Evolutionary conservation across 371 early-diverging fungal genomes (phyloP).

Genomic region (Smittium mucronatum): DNA sequence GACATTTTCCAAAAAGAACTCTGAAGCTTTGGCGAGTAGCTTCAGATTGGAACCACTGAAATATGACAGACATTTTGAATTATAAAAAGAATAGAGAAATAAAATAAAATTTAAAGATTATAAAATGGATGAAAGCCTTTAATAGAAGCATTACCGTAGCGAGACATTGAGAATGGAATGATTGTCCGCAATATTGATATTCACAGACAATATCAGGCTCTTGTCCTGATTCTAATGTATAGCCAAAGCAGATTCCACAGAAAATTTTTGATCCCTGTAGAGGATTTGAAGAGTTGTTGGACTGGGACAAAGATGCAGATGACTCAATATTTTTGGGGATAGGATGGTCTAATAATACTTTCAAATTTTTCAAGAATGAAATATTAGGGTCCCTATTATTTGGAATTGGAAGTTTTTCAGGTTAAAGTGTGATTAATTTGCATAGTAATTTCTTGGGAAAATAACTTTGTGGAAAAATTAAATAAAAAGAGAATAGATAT

Average conservation of each 20-base stretch:
- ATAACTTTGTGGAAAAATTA: too few relatives aligned
- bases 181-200: neutral
- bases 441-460: too few relatives aligned
- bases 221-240: neutral
- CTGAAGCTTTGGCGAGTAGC: constrained; percentile 1
- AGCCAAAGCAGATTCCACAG: constrained; percentile 6
- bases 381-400: neutral
- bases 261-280: neutral
- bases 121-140: neutral
- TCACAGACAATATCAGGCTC: neutral
- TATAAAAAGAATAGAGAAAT: neutral
- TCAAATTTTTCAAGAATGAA: neutral
- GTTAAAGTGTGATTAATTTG: too few relatives aligned
- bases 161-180: neutral
- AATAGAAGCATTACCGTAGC: neutral
- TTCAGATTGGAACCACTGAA: neutral
- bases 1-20: constrained; percentile 6
- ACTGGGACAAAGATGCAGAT: neutral
- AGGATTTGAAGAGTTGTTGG: neutral
- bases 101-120: neutral
- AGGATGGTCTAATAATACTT: neutral
- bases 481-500: too few relatives aligned
- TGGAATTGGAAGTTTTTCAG: too few relatives aligned
- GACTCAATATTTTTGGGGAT: neutral
- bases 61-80: too few relatives aligned